These are phyloP conservation scores for Panicum virgatum DNA, from an alignment of 202 grass and related monocot species.

Conservation along the genomic window DNA sequence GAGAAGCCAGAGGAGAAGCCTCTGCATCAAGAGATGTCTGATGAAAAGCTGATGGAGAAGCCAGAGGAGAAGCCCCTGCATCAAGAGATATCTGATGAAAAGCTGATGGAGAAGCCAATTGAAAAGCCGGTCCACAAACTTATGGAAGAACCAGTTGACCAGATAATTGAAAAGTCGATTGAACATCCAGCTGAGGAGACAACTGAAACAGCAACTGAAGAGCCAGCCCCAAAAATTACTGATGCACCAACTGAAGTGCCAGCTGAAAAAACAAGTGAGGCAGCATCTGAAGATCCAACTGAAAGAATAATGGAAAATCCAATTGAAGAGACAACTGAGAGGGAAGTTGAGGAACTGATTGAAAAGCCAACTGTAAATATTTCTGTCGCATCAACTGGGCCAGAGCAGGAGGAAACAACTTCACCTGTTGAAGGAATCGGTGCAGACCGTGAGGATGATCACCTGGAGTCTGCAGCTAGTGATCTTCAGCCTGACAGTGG, in stretches of 20 bases:
- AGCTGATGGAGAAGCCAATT: conserved; percentile 34
- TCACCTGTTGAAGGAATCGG: conserved; percentile 31
- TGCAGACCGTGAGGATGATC: conserved; percentile 38
- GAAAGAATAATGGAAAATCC: conserved; percentile 24
- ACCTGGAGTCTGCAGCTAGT: conserved; percentile 52
- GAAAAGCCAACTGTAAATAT: conserved; percentile 54
- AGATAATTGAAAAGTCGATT: conserved; percentile 42
- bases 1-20: conserved; percentile 36
- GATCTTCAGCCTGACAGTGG: conserved; percentile 69
- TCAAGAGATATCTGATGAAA: conserved; percentile 45
- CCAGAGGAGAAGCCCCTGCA: conserved; percentile 33
- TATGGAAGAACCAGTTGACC: conserved; percentile 47
- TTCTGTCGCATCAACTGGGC: conserved; percentile 36
- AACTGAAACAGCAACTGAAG: conserved; percentile 2
- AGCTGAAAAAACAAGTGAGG: conserved; percentile 21
- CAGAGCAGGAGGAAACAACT: conserved; percentile 50
- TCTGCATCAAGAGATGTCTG: conserved; percentile 35
- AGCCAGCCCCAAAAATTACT: conserved; percentile 26
- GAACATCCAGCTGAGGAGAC: conserved; percentile 38
- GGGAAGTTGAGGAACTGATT: conserved; percentile 40
- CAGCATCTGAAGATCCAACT: conserved; percentile 11
- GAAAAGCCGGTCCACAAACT: conserved; percentile 27
- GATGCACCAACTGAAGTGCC: conserved; percentile 23
- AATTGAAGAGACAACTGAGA: conserved; percentile 35
- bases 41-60: conserved; percentile 45